Evolutionary conservation across 257 asterid species (phyloP).

Genomic region (Cinchona pubescens): DNA sequence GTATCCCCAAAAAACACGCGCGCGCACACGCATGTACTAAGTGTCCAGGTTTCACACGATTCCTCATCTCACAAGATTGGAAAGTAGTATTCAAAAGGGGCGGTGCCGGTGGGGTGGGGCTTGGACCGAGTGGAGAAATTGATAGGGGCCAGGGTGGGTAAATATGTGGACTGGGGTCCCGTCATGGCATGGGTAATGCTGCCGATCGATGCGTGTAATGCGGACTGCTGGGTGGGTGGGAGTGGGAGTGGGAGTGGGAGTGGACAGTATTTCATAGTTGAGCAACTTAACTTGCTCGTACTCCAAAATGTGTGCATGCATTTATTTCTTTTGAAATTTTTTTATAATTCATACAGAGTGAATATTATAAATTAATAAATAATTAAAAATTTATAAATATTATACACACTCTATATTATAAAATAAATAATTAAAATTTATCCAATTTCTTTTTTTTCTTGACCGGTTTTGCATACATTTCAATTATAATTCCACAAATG

Average conservation of each 20-base stretch:
- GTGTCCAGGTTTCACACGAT: conserved; percentile 47
- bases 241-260: too few species aligned
- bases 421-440: too few species aligned
- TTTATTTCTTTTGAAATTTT: too few species aligned
- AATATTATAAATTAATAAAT: too few species aligned
- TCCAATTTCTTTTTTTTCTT: background rate
- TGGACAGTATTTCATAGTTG: conserved; percentile 11
- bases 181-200: background rate
- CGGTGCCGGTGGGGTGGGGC: conserved; percentile 20
- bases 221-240: background rate
- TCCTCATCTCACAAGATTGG: conserved; percentile 8
- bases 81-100: conserved; percentile 11
- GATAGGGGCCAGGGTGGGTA: background rate
- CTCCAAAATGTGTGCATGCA: conserved; percentile 7
- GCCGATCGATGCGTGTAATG: background rate
- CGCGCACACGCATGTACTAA: too few species aligned
- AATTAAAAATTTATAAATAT: too few species aligned
- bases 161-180: too few species aligned
- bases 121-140: conserved; percentile 1
- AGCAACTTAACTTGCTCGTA: conserved; percentile 24
- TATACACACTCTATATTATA: too few species aligned
- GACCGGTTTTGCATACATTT: conserved; percentile 12
- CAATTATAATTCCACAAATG: conserved; percentile 31
- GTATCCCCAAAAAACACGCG: too few species aligned
- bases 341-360: too few species aligned